Evolutionary conservation across 2,329 filamentous ascomycete genomes (phyloP).

Genomic region (Harringtonia lauricola): DNA sequence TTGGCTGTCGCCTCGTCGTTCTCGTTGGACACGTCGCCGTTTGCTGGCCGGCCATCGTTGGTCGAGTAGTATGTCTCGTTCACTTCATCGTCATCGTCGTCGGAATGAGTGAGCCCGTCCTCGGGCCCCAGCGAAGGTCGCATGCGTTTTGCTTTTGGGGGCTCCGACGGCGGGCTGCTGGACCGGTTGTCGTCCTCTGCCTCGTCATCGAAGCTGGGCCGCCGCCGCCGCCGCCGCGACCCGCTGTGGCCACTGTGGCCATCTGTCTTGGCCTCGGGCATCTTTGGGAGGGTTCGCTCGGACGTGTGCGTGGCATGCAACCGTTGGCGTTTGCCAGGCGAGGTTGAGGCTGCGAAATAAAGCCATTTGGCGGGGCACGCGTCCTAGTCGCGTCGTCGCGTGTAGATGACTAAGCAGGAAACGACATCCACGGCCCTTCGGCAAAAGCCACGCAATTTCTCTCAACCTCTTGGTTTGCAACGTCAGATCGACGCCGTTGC

Average conservation of each 20-base stretch:
- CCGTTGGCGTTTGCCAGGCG: not conserved
- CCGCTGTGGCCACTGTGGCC: constrained; percentile 15
- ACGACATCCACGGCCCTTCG: no score
- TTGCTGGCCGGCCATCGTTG: constrained; percentile 3
- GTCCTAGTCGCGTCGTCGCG: not conserved
- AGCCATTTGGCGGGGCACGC: not conserved
- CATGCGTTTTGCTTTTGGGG: constrained; percentile 22
- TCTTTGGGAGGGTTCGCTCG: not conserved
- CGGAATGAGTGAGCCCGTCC: constrained; percentile 3
- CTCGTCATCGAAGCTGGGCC: constrained; percentile 27
- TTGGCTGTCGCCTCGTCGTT: constrained; percentile 11
- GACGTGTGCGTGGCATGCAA: not conserved
- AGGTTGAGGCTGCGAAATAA: no score
- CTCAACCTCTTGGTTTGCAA: no score
- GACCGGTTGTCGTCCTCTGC: constrained; percentile 17
- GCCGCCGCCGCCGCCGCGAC: constrained; percentile 29
- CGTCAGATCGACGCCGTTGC: not conserved
- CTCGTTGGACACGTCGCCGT: constrained; percentile 7
- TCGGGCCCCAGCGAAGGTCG: constrained; percentile 16
- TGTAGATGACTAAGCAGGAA: no score
- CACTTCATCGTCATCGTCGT: constrained; percentile 8
- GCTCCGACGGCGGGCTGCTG: constrained; percentile 13
- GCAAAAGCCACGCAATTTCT: no score
- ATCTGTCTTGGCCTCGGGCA: constrained; percentile 29
- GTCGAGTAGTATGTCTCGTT: constrained; percentile 7